Evolutionary conservation across 805 yeast genomes (phyloP), one percentile per base, ranked within the genome.

Genomic region (Candida rishiriensis): DNA sequence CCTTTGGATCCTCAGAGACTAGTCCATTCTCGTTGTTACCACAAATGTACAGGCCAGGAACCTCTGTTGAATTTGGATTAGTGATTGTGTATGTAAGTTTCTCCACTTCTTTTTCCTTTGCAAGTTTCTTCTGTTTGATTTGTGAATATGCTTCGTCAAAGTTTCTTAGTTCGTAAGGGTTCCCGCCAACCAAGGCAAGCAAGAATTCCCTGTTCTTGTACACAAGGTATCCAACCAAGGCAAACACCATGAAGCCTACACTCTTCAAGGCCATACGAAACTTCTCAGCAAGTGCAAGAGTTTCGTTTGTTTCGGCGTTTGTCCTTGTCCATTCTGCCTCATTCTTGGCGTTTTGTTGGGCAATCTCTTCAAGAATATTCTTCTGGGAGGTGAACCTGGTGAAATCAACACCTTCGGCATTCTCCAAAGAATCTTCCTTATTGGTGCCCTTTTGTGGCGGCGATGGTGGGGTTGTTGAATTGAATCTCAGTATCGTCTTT

Each of bases 21-120:
- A 75, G 57, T 11, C 61, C 60, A 36, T 65, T 53, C 28, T 61
- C 43, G 55, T 81, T 79, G 48, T 71, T 73, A 40, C 90, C 91
- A 75, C 87, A 81, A 13, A 76, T 55, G 52, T 81, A 83, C 9
- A 84, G 64, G 9, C 88, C 86, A 0, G 83, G 83, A 3, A 68
- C 69, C 1, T 61, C 49, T 5, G 74, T 64, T 34, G 62, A 64
- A 34, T 69, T 66, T 13, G 64, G 59, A 42, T 68, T 65, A 1
- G 72, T 57, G 1, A 67, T 49, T 1, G 42, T 54, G 30, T 49
- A 55, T 12, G 56, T 52, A 29, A 48, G 51, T 13, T 43, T 40
- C 6, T 54, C 56, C 1, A 54, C 12, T 14, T 48, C 45, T 29
- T 54, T 38, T 34, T 52, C 46, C 40, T 51, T 57, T 32, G 46